Evolutionary conservation across 2,329 filamentous ascomycete genomes (phyloP).

Genomic region (Lasiodiplodia citricola): DNA sequence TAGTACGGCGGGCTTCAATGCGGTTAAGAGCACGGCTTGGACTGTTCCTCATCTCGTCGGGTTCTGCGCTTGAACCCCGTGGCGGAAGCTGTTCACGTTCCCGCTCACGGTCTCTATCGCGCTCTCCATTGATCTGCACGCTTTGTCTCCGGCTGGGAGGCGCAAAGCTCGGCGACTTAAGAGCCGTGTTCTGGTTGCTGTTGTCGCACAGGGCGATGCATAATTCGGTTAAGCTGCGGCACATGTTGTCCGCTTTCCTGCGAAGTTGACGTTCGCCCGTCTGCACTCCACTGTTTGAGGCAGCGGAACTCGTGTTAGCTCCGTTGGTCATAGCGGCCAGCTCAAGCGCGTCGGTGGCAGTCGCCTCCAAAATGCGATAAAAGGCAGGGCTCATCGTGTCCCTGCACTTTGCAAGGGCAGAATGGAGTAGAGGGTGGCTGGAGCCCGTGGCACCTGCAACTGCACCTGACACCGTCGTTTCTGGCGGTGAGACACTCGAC

Average conservation of each 20-base stretch:
- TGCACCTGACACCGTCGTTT: constrained; percentile 49
- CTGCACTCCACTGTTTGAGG: constrained; percentile 61
- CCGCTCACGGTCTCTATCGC: constrained; percentile 7
- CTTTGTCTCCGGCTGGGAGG: constrained; percentile 22
- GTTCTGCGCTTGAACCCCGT: constrained; percentile 40
- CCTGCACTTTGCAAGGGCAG: constrained; percentile 81
- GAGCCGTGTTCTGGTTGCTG: constrained; percentile 30
- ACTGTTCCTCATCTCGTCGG: constrained; percentile 39
- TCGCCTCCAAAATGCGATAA: constrained; percentile 78
- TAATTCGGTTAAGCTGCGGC: constrained; percentile 88
- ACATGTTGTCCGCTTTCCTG: constrained; percentile 90
- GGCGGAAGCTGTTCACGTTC: constrained; percentile 16
- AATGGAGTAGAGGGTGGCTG: constrained; percentile 75
- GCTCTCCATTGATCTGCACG: constrained; percentile 17
- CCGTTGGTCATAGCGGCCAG: constrained; percentile 72
- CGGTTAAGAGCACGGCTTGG: constrained; percentile 47
- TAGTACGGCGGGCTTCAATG: constrained; percentile 52
- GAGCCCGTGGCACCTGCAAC: constrained; percentile 58
- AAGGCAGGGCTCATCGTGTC: constrained; percentile 71
- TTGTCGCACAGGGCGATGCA: constrained; percentile 73
- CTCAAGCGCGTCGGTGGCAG: constrained; percentile 79
- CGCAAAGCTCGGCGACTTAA: constrained; percentile 17
- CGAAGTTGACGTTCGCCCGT: constrained; percentile 82
- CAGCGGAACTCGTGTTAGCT: constrained; percentile 69
- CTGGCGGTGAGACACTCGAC: constrained; percentile 49